Percentiles rank a stretch among this genome's conserved stretches.
Evolutionary conservation across 1,284 basidiomycete species (phyloP).

Genomic region (Porodaedalea pini): DNA sequence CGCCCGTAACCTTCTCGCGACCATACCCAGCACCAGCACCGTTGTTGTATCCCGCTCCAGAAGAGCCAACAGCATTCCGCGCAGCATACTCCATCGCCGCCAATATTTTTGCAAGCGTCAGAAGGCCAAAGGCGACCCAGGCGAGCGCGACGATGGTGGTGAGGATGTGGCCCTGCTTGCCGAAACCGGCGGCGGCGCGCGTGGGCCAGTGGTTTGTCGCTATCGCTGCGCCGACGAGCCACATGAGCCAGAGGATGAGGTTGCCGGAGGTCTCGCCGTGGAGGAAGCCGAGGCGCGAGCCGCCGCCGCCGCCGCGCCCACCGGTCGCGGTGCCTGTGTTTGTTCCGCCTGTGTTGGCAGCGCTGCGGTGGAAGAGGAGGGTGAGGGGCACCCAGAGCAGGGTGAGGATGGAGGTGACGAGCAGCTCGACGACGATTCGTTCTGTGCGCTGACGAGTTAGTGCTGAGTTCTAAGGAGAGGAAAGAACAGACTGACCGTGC

Average conservation of each 20-base stretch:
- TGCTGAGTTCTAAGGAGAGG: not conserved
- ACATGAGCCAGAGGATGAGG: conserved; percentile 18
- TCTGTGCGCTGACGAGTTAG: conserved; percentile 2
- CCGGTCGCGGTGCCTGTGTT: conserved; percentile 40
- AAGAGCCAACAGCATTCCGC: not conserved
- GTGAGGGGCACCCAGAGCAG: conserved; percentile 29
- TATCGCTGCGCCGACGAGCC: conserved; percentile 18
- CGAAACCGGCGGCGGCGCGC: conserved; percentile 2
- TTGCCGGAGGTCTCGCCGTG: conserved; percentile 35
- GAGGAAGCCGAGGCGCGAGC: not conserved
- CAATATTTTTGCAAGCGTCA: conserved; percentile 11
- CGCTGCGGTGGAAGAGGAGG: conserved; percentile 37
- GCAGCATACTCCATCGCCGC: conserved; percentile 15
- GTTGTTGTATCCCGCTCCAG: not conserved
- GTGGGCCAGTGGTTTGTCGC: conserved; percentile 15
- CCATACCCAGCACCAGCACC: too few species aligned
- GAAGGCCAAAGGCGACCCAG: conserved; percentile 14
- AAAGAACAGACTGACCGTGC: not conserved
- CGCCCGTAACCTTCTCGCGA: too few species aligned
- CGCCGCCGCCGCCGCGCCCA: conserved; percentile 46
- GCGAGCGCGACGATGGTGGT: conserved; percentile 16
- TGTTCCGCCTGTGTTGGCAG: not conserved
- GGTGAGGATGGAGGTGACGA: conserved; percentile 19
- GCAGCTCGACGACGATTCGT: conserved; percentile 16
- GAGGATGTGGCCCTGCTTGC: conserved; percentile 6